These are phyloP conservation scores for Aspergillus carbonarius DNA, from an alignment of 2,329 filamentous ascomycete species.

Conservation along the genomic window DNA sequence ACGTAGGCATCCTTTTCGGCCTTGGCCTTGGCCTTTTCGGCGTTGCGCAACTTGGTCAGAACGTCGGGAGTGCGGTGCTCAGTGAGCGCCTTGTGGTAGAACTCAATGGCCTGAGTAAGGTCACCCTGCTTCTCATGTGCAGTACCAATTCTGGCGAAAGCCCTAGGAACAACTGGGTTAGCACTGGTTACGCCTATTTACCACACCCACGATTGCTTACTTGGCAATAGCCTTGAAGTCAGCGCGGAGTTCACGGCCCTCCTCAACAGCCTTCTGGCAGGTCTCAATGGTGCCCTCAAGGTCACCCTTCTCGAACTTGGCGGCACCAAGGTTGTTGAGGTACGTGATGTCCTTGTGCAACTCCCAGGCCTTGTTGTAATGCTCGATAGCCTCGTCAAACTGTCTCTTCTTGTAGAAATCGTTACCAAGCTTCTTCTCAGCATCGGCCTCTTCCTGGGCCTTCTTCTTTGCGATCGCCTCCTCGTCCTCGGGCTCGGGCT, in stretches of 20 bases:
- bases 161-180: constrained; percentile 41
- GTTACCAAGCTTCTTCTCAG: constrained; percentile 90
- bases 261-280: constrained; percentile 83
- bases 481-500: constrained; percentile 73
- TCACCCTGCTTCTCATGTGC: constrained; percentile 90
- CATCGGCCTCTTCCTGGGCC: constrained; percentile 88
- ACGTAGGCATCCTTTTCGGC: constrained; percentile 77
- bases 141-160: constrained; percentile 93
- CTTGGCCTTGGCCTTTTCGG: constrained; percentile 82
- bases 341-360: constrained; percentile 95
- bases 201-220: constrained; percentile 41
- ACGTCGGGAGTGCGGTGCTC: constrained; percentile 96
- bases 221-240: constrained; percentile 99
- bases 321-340: constrained; percentile 92
- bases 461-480: constrained; percentile 81
- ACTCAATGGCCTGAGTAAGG: constrained; percentile 73
- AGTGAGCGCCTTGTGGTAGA: constrained; percentile 90
- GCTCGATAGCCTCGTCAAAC: constrained; percentile 89
- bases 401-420: constrained; percentile 98
- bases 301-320: constrained; percentile 94
- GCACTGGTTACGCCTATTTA: neutral
- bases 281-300: constrained; percentile 82
- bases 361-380: constrained; percentile 96
- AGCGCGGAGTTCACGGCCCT: constrained; percentile 83
- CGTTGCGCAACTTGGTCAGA: constrained; percentile 84